Evolutionary conservation across 805 yeast species (phyloP), one percentile per base, ranked within the genome.

Genomic region (Candida vartiovaarae): DNA sequence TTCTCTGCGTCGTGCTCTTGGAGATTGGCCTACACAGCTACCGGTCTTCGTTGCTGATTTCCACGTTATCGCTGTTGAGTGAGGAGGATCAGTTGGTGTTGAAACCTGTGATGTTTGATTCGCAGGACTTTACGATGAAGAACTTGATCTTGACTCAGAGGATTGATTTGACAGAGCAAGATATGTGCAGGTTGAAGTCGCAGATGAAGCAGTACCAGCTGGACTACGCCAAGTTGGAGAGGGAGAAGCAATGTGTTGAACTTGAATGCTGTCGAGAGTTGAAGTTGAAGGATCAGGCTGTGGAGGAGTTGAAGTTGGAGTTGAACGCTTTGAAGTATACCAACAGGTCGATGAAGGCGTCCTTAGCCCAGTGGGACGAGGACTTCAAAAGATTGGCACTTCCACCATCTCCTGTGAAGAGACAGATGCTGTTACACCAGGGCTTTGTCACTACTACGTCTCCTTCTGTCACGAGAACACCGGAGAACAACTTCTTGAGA

Each of bases 91-190:
- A 48, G 34, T 30, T 8, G 34, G 43, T 40, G 38, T 50, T 46
- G 48, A 47, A 42, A 35, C 48, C 23, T 34, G 48, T 36, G 38
- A 50, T 47, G 44, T 47, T 49, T 48, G 60, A 50, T 38, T 54
- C 38, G 24, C 53, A 40, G 30, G 59, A 40, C 39, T 46, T 49
- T n/a, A 46, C 31, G 48, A 51, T 47, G 29, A 52, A 43, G 39
- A 49, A 46, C 36, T 40, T 54, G 43, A 27, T 50, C 6, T 51
- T 47, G 48, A 47, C 35, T 31, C 54, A 46, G 42, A 45, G 41
- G 38, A 50, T 42, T 27, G 35, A 44, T 35, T 10, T 45, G 40
- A 20, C 47, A 43, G 50, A 50, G 38, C 10, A 32, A 40, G 57
- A 54, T 37, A 48, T 47, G 34, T 25, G 40, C 26, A 32, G 34